phyloP scores from a whole-genome alignment of 106 monocot genomes.

The Agapanthus africanus region DNA sequence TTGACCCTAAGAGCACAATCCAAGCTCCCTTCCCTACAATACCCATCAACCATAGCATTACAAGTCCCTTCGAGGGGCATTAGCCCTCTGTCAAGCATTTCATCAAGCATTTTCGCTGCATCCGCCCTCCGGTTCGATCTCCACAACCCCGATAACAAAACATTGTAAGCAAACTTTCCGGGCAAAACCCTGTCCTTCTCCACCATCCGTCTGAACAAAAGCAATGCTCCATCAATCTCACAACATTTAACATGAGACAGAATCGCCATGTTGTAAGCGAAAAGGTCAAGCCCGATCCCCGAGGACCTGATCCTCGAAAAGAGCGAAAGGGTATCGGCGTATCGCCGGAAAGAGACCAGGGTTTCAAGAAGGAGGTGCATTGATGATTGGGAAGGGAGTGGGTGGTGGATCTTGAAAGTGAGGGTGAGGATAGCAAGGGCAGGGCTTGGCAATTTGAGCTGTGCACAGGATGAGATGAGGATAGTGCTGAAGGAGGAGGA shows the following conservation, averaged over 20 bases:
- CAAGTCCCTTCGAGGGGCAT: constrained; percentile 36
- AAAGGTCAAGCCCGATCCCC: constrained; percentile 23
- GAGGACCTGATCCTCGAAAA: constrained; percentile 18
- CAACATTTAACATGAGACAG: constrained; percentile 33
- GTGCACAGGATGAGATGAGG: constrained; percentile 11
- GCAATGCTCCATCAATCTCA: constrained; percentile 27
- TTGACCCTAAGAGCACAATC: constrained; percentile 27
- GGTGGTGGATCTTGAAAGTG: not conserved
- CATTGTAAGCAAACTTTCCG: constrained; percentile 54
- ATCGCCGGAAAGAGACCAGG: constrained; percentile 33
- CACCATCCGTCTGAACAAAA: constrained; percentile 11
- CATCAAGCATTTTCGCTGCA: constrained; percentile 16
- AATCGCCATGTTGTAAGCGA: constrained; percentile 46
- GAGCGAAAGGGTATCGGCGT: constrained; percentile 21
- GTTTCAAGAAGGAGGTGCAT: constrained; percentile 30
- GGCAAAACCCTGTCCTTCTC: constrained; percentile 13
- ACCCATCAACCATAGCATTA: constrained; percentile 74
- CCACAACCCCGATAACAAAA: constrained; percentile 48
- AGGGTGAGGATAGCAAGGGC: constrained; percentile 6
- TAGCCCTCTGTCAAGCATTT: constrained; percentile 10
- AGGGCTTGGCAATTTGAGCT: constrained; percentile 1
- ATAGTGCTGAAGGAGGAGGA: constrained; percentile 1
- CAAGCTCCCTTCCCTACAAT: constrained; percentile 38
- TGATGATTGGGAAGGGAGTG: constrained; percentile 11
- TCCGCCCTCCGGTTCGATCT: constrained; percentile 14